Base-by-base conservation (phyloP, 2,329 filamentous ascomycete genomes). In the Tolypocladium amazonense region DNA sequence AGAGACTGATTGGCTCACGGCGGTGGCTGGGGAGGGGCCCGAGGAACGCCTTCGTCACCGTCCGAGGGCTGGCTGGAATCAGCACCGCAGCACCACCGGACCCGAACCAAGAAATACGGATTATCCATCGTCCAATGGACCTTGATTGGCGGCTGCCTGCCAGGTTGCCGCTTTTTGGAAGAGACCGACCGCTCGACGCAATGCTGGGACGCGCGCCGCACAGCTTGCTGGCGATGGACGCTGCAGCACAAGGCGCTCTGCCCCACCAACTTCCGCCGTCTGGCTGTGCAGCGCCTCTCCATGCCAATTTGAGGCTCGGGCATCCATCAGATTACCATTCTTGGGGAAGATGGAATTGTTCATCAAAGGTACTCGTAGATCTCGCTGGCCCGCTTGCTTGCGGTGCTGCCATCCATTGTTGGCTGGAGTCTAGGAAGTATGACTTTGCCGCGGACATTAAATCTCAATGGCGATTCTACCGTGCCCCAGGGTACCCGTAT, bases 1-100 rank as follows among this genome's bases (percentile, higher is more conserved):
- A n/a, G 55, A 38, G 65, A 69, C 60, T 72, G 70, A 72, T 73
- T 73, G 71, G 72, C 61, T 72, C 62, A 67, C 66, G 67, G 62
- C 63, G 68, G 68, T 68, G 67, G 69, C 65, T 70, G 69, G 70
- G 63, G 57, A 39, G 50, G 27, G 39, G 9, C 35, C 50, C 53
- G 45, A 59, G 55, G 59, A 56, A 59, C 37, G 58, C 41, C 50
- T 58, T 59, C 59, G 55, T 61, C 60, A 59, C 56, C 57, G 45
- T 39, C 38, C 35, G 54, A 23, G 33, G 35, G 33, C 53, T 55
- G 52, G 25, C 6, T 50, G 15, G 47, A 18, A 50, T 18, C 45
- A 47, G n/a, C 45, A 27, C 45, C n/a, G 15, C 23, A 14, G n/a
- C n/a, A n/a, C n/a, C 15, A 2, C 27, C 4, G 11, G 9, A n/a